Evolutionary conservation across 805 yeast genomes (phyloP).

Genomic region (Jamesozyma jinghongensis): DNA sequence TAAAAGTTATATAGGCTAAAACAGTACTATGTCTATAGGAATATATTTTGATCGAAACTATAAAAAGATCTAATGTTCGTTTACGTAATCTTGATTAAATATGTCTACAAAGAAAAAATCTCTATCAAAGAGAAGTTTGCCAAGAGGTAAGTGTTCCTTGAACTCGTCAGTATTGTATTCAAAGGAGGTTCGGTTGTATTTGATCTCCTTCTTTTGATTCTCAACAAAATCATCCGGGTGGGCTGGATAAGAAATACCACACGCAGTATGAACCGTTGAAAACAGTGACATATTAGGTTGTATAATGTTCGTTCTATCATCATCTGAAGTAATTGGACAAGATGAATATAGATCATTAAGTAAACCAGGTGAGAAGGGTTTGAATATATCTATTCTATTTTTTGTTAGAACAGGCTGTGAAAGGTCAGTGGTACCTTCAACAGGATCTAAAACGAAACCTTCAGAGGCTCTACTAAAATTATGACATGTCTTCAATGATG

Average conservation of each 20-base stretch:
- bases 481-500: conserved; percentile 1
- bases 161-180: conserved; percentile 8
- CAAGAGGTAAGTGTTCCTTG: conserved; percentile 42
- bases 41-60: not conserved
- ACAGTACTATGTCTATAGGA: not conserved
- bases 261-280: not conserved
- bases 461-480: not conserved
- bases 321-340: conserved; percentile 2
- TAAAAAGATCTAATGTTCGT: not conserved
- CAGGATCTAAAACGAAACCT: not conserved
- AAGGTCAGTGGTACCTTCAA: not conserved
- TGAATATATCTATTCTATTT: conserved; percentile 6
- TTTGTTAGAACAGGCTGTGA: not conserved
- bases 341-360: conserved; percentile 7
- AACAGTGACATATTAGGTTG: conserved; percentile 1
- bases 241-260: not conserved
- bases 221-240: not conserved
- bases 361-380: conserved; percentile 6
- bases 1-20: not conserved
- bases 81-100: conserved; percentile 1
- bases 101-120: conserved; percentile 36
- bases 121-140: conserved; percentile 44
- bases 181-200: not conserved
- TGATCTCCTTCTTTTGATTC: not conserved
- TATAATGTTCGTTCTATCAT: not conserved